Evolutionary conservation across 2,329 filamentous ascomycete genomes (phyloP).

Genomic region (Didymella keratinophila): DNA sequence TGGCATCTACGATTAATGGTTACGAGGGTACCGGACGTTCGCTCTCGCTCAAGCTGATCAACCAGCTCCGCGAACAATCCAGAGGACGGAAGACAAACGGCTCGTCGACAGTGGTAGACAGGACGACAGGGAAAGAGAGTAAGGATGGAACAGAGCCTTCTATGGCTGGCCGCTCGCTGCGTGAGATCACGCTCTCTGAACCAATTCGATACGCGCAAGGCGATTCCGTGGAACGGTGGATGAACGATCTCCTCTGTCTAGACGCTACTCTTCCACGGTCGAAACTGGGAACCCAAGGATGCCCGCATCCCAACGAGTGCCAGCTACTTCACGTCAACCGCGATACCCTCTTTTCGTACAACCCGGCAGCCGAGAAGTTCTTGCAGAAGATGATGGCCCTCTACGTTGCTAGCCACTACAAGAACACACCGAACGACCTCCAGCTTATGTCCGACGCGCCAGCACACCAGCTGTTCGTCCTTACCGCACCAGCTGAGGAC

Average conservation of each 20-base stretch:
- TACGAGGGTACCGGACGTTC: constrained; percentile 97
- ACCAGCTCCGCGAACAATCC: constrained; percentile 94
- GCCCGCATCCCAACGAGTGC: constrained; percentile 88
- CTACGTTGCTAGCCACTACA: constrained; percentile 97
- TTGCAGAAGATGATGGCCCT: constrained; percentile 97
- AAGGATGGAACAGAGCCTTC: constrained; percentile 46
- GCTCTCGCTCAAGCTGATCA: constrained; percentile 93
- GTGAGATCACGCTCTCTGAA: constrained; percentile 91
- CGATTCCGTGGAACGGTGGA: constrained; percentile 93
- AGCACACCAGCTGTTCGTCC: constrained; percentile 93
- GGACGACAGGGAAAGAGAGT: constrained; percentile 75
- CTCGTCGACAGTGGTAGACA: constrained; percentile 72
- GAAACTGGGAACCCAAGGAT: constrained; percentile 75
- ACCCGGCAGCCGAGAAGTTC: constrained; percentile 96
- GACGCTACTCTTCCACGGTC: constrained; percentile 88
- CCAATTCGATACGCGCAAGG: constrained; percentile 94
- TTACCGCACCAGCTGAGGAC: constrained; percentile 83
- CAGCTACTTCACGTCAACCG: constrained; percentile 94
- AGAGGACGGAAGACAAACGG: constrained; percentile 66
- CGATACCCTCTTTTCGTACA: constrained; percentile 97
- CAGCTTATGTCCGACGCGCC: constrained; percentile 98
- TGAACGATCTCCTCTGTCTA: constrained; percentile 91
- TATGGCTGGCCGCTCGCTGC: constrained; percentile 74
- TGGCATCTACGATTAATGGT: constrained; percentile 98
- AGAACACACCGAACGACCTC: constrained; percentile 97